Evolutionary conservation across 2,329 filamentous ascomycete species (phyloP), one percentile per base, ranked within the genome.

Genomic region (Mollisiaceae sp.): DNA sequence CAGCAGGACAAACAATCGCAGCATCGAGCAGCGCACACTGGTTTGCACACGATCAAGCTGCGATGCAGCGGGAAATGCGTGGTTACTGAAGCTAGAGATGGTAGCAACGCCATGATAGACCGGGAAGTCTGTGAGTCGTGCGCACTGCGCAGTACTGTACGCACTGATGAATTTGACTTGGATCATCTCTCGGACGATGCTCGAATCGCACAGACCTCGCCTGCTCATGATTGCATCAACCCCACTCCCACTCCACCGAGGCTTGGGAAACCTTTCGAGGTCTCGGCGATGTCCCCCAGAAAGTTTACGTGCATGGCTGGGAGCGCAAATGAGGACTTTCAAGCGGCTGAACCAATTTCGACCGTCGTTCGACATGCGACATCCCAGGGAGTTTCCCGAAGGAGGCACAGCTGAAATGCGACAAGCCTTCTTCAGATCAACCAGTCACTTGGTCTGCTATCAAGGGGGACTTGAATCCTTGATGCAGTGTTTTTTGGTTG

Each of bases 381-480:
- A 27, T 54, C 24, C 50, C 14, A 9, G 50, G 22, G 27, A 35
- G 18, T 54, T 54, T 54, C 22, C 9, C 50, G 27, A 14, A 9
- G 50, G 45, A 54, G 50, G 50, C 22, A 27, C 22, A 54, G 50
- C 50, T 54, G 50, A 54, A 18, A 54, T 54, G 50, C 47, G 27
- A 11, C 9, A 54, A n/a, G 8, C 50, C 50, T 54, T 4, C 24
- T 9, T 32, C 47, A 27, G 9, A 20, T 27, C 27, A 18, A 32
- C 15, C 18, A 52, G 24, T 32, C 47, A 27, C 47, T 27, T 32
- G 9, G 22, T 52, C 27, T 52, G 20, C 47, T 52, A 6, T 18
- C 1, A 11, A 18, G 11, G 47, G 8, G 47, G 47, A 32, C 6
- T 3, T 32, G 27, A 32, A 32, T 12, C 9, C 22, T 52, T 32